These are phyloP conservation scores for Penicillium sp. DNA, from an alignment of 2,329 filamentous ascomycete genomes.

Conservation along the genomic window DNA sequence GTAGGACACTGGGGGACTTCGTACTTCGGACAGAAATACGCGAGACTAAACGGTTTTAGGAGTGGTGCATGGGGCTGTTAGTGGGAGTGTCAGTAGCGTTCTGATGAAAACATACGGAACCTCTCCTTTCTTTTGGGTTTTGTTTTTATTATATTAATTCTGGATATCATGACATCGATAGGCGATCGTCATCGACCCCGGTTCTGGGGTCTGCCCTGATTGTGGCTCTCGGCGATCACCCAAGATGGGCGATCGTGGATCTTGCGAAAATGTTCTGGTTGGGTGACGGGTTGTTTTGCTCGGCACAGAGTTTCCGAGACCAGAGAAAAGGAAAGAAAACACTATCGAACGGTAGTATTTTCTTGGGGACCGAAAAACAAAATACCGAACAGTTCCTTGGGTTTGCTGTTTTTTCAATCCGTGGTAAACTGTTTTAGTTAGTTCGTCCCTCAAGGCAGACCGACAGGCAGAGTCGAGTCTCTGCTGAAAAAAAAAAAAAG, in stretches of 20 bases:
- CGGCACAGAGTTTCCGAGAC: conserved; percentile 8
- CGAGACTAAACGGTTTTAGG: neutral
- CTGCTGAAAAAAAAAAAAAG: neutral
- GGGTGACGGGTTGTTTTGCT: neutral
- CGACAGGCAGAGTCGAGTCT: conserved; percentile 1
- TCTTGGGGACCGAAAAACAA: too few relatives aligned
- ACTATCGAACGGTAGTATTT: too few relatives aligned
- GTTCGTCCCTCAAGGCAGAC: neutral
- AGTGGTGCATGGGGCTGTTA: neutral
- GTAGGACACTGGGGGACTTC: neutral
- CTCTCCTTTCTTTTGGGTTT: neutral
- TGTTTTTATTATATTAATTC: neutral
- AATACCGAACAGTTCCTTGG: neutral
- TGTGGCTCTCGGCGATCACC: conserved; percentile 10
- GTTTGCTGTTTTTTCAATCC: neutral
- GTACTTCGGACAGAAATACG: neutral
- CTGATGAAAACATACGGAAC: too few relatives aligned
- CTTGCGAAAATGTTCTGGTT: neutral
- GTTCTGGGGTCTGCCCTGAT: conserved; percentile 11
- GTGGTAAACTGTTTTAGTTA: neutral
- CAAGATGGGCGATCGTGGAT: conserved; percentile 13
- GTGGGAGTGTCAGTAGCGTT: too few relatives aligned
- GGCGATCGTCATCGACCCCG: conserved; percentile 11
- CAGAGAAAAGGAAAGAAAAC: neutral
- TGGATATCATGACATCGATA: conserved; percentile 11